These are phyloP conservation scores for Ophiostoma sp. DNA, from an alignment of 2,329 filamentous ascomycete species.

Conservation along the genomic window DNA sequence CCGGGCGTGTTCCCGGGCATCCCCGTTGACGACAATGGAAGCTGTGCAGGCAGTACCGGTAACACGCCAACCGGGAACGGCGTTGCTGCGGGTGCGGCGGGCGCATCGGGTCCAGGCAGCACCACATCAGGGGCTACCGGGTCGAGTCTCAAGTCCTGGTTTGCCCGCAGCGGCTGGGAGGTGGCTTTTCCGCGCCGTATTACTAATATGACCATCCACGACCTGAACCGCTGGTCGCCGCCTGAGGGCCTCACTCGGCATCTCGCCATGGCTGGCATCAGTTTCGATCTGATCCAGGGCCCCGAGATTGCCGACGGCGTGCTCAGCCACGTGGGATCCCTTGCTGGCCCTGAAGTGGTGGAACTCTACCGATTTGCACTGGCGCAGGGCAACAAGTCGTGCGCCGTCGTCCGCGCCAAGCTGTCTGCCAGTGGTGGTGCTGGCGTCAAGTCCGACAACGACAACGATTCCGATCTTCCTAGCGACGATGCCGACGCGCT, in stretches of 20 bases:
- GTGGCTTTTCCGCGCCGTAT: constrained; percentile 53
- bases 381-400: constrained; percentile 55
- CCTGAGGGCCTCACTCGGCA: constrained; percentile 72
- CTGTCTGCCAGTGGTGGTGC: background rate
- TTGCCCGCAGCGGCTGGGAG: constrained; percentile 82
- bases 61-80: constrained; percentile 19
- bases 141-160: constrained; percentile 62
- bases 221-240: constrained; percentile 66
- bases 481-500: constrained; percentile 55
- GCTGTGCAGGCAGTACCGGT: constrained; percentile 20
- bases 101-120: background rate
- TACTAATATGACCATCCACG: constrained; percentile 66
- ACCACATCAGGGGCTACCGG: constrained; percentile 23
- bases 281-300: constrained; percentile 79
- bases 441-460: constrained; percentile 26
- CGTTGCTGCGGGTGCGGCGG: background rate
- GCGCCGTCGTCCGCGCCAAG: constrained; percentile 79
- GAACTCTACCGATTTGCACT: constrained; percentile 76
- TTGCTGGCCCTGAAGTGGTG: constrained; percentile 69
- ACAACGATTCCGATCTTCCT: constrained; percentile 45
- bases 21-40: constrained; percentile 50
- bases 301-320: constrained; percentile 70
- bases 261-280: constrained; percentile 65
- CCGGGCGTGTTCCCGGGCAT: constrained; percentile 85
- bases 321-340: constrained; percentile 66